These are phyloP conservation scores for Starmerella vaccinii DNA, from an alignment of 805 yeast genomes.

Conservation along the genomic window DNA sequence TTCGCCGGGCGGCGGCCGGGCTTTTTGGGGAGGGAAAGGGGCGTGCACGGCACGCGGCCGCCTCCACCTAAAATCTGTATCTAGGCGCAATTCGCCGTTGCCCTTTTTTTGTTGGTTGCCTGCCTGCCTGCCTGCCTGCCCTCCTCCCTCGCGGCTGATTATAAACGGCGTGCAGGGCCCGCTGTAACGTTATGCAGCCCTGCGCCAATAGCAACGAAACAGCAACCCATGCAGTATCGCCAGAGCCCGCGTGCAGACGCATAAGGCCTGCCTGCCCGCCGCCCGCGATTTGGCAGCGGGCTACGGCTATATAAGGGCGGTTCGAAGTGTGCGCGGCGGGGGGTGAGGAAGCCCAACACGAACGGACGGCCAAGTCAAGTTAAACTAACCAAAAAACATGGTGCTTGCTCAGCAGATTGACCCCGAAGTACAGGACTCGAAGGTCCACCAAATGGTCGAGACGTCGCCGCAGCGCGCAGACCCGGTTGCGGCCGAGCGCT, in stretches of 20 bases:
- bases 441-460: background rate
- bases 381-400: conserved; percentile 9
- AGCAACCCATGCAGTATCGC: background rate
- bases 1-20: too few relatives aligned
- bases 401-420: conserved; percentile 10
- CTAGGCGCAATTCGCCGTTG: too few relatives aligned
- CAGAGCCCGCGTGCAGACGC: background rate
- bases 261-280: background rate
- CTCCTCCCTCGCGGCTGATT: too few relatives aligned
- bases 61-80: too few relatives aligned
- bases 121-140: too few relatives aligned
- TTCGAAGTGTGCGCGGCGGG: background rate
- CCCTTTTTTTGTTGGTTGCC: too few relatives aligned
- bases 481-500: background rate
- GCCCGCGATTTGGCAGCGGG: background rate
- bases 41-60: too few relatives aligned
- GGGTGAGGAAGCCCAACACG: too few relatives aligned
- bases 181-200: background rate
- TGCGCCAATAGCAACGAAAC: background rate
- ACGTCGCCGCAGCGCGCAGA: background rate
- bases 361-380: too few relatives aligned
- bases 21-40: too few relatives aligned
- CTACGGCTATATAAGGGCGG: background rate
- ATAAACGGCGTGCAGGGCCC: background rate
- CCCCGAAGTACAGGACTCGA: conserved; percentile 14